Evolutionary conservation across 108 stramenopile genomes (phyloP), one percentile per base, ranked within the genome.

Genomic region (Hondaea fermentalgiana): DNA sequence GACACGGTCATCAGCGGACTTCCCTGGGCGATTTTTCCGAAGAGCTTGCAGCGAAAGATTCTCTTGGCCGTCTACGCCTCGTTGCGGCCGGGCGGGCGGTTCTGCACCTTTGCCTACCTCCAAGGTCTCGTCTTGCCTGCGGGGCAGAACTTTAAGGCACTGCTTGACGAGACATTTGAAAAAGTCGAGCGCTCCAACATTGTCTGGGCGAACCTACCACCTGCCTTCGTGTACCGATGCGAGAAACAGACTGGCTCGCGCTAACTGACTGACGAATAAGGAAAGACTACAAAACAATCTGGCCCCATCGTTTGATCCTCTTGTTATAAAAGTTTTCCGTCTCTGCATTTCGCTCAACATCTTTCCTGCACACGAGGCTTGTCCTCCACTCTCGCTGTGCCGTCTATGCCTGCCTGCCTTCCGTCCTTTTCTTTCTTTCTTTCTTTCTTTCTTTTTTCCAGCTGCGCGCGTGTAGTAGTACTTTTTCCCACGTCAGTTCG

Each of bases 101-200:
- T 83, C 51, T 83, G 76, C 76, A 83, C 76, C 3, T 83, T 83
- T 83, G 76, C 76, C 19, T 83, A 83, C 76, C 51, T 83, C 19
- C 76, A 83, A 35, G 76, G 76, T 35, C 51, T 83, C 25, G 76
- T 83, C 45, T 45, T 83, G 6, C 76, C 76, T 47, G 76, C 76
- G 16, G 76, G 76, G 10, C 76, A 83, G 51, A 83, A 35, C 1
- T 83, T 83, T 53, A 83, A 83, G 28, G 76, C 49, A 16, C 76
- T 83, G n/a, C 28, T 83, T 6, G 76, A 83, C 23, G n/a, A 35
- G 10, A 83, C 45, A 2, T 83, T 83, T 83, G 76, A 83, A 4
- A 47, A 83, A 23, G 76, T 83, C 49, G 76, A 83, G 51, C 19
- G 76, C 19, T 83, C 76, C 76, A 83, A 83, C 51, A 83, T 83